Conservation (phyloP, 495 filamentous ascomycete genomes). For the Bathelium albidoporum region DNA sequence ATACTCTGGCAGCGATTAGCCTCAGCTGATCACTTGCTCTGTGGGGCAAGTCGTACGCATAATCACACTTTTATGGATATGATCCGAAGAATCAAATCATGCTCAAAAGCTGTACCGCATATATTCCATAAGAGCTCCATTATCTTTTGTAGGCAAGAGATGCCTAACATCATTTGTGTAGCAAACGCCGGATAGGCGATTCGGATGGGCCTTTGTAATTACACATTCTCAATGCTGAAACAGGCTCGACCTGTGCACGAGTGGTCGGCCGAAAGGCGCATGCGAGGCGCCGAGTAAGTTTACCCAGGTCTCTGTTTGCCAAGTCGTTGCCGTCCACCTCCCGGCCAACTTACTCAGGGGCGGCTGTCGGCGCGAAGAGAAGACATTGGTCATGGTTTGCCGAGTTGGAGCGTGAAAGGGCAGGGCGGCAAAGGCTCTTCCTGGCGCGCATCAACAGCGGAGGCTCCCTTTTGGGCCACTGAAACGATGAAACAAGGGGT, state of each 20-base stretch:
- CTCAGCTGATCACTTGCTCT: no score
- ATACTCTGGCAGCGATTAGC: no score
- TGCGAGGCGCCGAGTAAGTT: background rate
- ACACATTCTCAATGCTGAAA: background rate
- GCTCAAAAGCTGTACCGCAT: no score
- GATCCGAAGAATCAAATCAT: no score
- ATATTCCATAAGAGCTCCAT: no score
- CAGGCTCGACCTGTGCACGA: background rate
- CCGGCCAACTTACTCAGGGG: background rate
- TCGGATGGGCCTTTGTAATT: background rate
- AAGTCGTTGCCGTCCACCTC: background rate
- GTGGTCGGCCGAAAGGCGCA: background rate
- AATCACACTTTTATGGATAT: no score
- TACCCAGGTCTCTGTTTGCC: background rate
- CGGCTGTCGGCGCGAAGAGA: background rate
- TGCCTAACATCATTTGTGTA: no score
- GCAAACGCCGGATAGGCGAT: background rate
- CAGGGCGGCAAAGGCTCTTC: background rate
- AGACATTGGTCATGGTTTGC: background rate
- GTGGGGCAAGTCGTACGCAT: no score
- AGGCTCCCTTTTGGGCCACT: background rate
- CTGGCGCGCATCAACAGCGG: background rate
- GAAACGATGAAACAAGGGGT: slow-evolving; percentile 1
- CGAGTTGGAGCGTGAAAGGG: background rate
- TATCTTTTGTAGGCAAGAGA: no score